Base-by-base conservation (phyloP, 371 early-diverging fungal genomes). In the Capillidium rhysosporum region DNA sequence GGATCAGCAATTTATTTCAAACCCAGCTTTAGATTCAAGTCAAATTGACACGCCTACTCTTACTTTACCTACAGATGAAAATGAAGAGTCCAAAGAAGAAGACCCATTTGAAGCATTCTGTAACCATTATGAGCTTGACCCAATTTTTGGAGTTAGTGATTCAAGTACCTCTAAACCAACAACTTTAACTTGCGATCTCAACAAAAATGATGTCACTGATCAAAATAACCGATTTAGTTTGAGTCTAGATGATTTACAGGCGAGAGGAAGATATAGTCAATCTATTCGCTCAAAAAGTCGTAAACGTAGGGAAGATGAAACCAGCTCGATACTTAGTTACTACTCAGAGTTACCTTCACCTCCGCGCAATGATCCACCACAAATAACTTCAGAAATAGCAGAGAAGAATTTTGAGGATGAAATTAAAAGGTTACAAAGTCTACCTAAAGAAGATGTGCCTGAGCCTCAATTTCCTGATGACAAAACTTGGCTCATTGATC, bases 241-340 rank as follows among this genome's bases (percentile, higher is more conserved):
- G 20, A 53, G 30, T 30, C 25, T 53, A 30, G 23, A 44, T 44
- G 41, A 53, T 24, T 24, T 53, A 8, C 54, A 53, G 25, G 25
- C 40, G 2, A 41, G 54, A 29, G 54, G 54, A 16, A 41, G 54
- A 28, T 53, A 53, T 29, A 40, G 41, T 16, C 54, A 53, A 21
- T 40, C 40, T 16, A 30, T 53, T 10, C 18, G 54, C 9, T 28
- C 54, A 7, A 40, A 44, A n/a, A 28, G 28, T 2, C n/a, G 45
- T 14, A 41, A 40, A 30, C 39, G 30, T n/a, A 26, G 24, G 5
- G 45, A 30, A 20, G 54, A 53, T 7, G 45, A 44, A 24, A 43
- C 31, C 5, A 18, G 30, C 18, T 53, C 54, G 9, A 45, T 53
- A 16, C 18, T 43, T 7, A 28, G 28, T n/a, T 20, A 5, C 26